Conservation (phyloP, 2,329 filamentous ascomycete species). For the Aspergillus ruber region DNA sequence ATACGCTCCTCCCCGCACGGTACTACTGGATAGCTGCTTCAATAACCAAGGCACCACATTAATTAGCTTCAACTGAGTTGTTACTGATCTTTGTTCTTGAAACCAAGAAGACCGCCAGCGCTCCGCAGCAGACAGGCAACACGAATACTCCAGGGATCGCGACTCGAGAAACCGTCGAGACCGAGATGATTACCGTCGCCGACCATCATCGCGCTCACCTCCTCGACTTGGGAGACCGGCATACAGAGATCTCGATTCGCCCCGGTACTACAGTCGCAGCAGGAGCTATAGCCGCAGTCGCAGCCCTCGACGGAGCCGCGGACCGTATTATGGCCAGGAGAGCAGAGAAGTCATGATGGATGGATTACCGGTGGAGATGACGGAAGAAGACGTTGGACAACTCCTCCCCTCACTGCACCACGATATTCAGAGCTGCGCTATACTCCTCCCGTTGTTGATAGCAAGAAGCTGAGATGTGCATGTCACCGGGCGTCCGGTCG, state of each 20-base stretch:
- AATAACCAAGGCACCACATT: conserved; percentile 7
- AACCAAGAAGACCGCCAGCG: conserved; percentile 10
- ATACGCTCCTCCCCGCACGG: conserved; percentile 42
- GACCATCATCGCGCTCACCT: conserved; percentile 28
- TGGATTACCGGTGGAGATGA: conserved; percentile 43
- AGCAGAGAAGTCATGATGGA: conserved; percentile 48
- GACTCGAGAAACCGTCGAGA: conserved; percentile 25
- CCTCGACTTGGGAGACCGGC: conserved; percentile 29
- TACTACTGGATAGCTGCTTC: conserved; percentile 24
- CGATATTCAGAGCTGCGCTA: conserved; percentile 11
- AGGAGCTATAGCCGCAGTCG: conserved; percentile 32
- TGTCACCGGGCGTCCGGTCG: conserved; percentile 28
- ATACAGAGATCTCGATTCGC: conserved; percentile 42
- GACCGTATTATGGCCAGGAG: conserved; percentile 35
- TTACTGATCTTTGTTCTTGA: conserved; percentile 30
- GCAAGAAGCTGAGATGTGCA: conserved; percentile 36
- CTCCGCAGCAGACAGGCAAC: conserved; percentile 31
- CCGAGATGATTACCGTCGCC: conserved; percentile 29
- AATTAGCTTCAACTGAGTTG: conserved; percentile 15
- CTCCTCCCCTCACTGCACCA: conserved; percentile 20
- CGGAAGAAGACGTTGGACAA: conserved; percentile 46
- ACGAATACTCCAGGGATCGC: conserved; percentile 27
- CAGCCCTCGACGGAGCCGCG: conserved; percentile 32
- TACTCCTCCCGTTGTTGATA: conserved; percentile 18
- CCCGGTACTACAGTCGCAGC: conserved; percentile 29